Base-by-base conservation (phyloP, 108 stramenopile genomes). In the Chaetoceros tenuissimus region DNA sequence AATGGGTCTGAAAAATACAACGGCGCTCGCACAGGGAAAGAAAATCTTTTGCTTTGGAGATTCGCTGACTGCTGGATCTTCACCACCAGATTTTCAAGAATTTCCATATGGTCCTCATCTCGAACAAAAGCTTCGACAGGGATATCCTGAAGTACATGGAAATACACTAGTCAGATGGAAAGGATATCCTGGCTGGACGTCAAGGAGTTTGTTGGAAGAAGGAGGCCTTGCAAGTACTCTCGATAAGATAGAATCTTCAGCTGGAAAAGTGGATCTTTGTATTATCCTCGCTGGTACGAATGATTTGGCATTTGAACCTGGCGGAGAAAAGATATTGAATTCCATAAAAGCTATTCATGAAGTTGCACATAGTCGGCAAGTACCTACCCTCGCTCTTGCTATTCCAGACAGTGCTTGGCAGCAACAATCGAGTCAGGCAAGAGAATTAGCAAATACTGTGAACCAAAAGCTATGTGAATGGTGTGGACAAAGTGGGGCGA, bases 401-500 rank as follows among this genome's bases (percentile, higher is more conserved):
- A 79, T 88, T 59, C 87, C 87, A 22, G 73, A 74, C 24, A 80
- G 78, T 27, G 78, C 54, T 2, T 88, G 81, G 77, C 80, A 84
- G 60, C 48, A 64, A 22, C 54, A 46, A 52, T 64, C 53, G 28
- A 10, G 51, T 28, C 44, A 27, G 10, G 82, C 82, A 0, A 28
- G 44, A 3, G 49, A 30, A 24, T 52, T 76, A 30, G 71, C 69
- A 20, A 43, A 13, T 13, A 55, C 46, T 7, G 62, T 83, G 55
- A 87, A 87, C 57, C 40, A 58, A 23, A 57, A 47, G 23, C 47
- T 87, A 23, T 3, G 60, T 56, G 29, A 55, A 5, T 78, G 55
- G 55, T 71, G 73, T n/a, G 29, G 25, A 51, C 27, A 63, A 1
- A 21, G 3, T 16, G 44, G 31, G 0, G 53, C 55, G 3, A 57